These are phyloP conservation scores for Sarcomyxa edulis DNA, from an alignment of 768 basidiomycete genomes.

Conservation along the genomic window DNA sequence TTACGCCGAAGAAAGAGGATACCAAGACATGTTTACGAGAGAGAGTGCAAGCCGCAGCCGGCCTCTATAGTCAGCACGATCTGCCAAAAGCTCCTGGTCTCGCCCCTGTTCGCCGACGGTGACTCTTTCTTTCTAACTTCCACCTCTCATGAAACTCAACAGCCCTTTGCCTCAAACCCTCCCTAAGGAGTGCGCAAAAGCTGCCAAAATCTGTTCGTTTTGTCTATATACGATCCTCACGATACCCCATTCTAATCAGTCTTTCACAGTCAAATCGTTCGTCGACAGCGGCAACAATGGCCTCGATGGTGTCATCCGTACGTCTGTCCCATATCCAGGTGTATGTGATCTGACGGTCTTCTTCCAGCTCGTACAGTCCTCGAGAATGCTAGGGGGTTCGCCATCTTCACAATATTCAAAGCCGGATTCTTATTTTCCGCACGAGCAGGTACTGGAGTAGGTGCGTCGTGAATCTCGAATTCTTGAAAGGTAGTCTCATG, in stretches of 20 bases:
- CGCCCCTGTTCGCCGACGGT: too few species aligned
- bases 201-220: constrained; percentile 76
- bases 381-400: constrained; percentile 64
- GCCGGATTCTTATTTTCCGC: constrained; percentile 72
- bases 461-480: too few species aligned
- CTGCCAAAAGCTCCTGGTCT: too few species aligned
- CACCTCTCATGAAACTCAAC: constrained; percentile 37
- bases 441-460: constrained; percentile 80
- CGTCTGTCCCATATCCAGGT: too few species aligned
- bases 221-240: constrained; percentile 7
- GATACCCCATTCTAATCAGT: constrained; percentile 5
- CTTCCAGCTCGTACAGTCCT: constrained; percentile 33
- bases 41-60: too few species aligned
- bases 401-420: constrained; percentile 88
- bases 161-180: constrained; percentile 53
- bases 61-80: too few species aligned
- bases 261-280: constrained; percentile 70
- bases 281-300: constrained; percentile 78
- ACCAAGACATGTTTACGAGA: too few species aligned
- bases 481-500: too few species aligned
- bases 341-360: too few species aligned
- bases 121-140: constrained; percentile 2
- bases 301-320: constrained; percentile 71
- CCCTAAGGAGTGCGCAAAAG: constrained; percentile 82
- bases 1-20: too few species aligned